A percentile compares a stretch with the other conserved stretches of the same genome.
Evolutionary conservation across 148 eudicot species (phyloP).

Genomic region (Persicaria tinctoria): DNA sequence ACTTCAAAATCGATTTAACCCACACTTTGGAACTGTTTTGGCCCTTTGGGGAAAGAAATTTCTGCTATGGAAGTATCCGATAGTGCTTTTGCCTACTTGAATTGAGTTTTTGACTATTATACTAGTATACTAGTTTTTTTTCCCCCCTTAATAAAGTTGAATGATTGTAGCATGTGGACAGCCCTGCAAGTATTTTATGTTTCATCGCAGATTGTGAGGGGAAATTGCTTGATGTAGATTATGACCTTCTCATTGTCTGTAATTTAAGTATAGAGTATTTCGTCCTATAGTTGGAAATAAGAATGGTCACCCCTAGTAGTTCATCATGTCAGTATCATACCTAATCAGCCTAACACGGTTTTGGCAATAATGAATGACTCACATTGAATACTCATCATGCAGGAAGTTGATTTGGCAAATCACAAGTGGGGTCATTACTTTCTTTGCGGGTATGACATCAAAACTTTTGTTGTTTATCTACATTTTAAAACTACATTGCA

Average conservation of each 20-base stretch:
- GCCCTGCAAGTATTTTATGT: no score
- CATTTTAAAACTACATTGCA: background rate
- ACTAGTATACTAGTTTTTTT: background rate
- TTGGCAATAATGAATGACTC: background rate
- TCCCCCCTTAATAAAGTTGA: background rate
- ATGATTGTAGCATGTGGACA: background rate
- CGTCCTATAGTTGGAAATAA: background rate
- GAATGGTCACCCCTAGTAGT: background rate
- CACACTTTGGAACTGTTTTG: background rate
- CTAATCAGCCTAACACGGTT: slow-evolving; percentile 7
- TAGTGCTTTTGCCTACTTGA: background rate
- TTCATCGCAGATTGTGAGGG: background rate
- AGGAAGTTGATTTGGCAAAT: slow-evolving; percentile 90
- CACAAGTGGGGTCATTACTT: slow-evolving; percentile 98
- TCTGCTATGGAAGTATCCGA: background rate
- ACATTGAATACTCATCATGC: slow-evolving; percentile 16
- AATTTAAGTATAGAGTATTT: background rate
- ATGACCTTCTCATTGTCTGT: background rate
- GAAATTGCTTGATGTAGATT: background rate
- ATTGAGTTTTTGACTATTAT: background rate
- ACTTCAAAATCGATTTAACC: background rate
- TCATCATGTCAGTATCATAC: background rate
- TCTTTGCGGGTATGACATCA: slow-evolving; percentile 71
- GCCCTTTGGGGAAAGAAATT: background rate
- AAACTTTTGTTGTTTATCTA: background rate